Base-by-base conservation (phyloP, 2,329 filamentous ascomycete species). In the Diaporthe vaccinii region DNA sequence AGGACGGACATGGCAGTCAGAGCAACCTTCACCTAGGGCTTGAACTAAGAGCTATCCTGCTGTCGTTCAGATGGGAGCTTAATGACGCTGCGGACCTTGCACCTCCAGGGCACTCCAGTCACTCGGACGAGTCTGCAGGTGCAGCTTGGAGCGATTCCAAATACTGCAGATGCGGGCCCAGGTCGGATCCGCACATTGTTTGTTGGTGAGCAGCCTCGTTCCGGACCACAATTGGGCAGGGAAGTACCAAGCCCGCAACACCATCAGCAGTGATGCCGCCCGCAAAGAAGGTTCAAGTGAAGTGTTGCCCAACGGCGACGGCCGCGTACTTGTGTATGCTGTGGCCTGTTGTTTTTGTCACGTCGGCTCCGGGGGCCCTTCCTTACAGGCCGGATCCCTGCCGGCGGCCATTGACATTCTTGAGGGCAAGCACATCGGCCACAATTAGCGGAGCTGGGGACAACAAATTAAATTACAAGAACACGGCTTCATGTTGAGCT, bases 401-500 rank as follows among this genome's bases (percentile, higher is more conserved):
- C 49, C 44, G 46, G 49, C 36, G 39, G 41, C 6, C 59, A 62
- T 41, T 72, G 61, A 55, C 73, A 69, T 59, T 58, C 70, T 59
- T 41, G 71, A 44, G 46, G 55, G 61, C 51, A 72, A 53, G 65
- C 44, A 53, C 58, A 67, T 55, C 65, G 53, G 72, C 71, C 44
- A 58, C 65, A 72, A 73, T 44, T 68, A 72, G 69, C 51, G 75
- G 73, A 75, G 73, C 61, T 62, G 49, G 41, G 44, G 68, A 72
- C 39, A 55, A 41, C 68, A 51, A 51, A 25, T 46, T 53, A 53
- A 73, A 62, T 34, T 68, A 55, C 69, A 49, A 51, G 58, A 46
- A 71, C 49, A 59, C 57, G 61, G 53, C 44, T 53, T 67, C 55
- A 51, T 71, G 73, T 70, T 62, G 53, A 62, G 68, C n/a, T 55